Evolutionary conservation across 108 stramenopile genomes (phyloP).

Genomic region (Craspedostauros australis): DNA sequence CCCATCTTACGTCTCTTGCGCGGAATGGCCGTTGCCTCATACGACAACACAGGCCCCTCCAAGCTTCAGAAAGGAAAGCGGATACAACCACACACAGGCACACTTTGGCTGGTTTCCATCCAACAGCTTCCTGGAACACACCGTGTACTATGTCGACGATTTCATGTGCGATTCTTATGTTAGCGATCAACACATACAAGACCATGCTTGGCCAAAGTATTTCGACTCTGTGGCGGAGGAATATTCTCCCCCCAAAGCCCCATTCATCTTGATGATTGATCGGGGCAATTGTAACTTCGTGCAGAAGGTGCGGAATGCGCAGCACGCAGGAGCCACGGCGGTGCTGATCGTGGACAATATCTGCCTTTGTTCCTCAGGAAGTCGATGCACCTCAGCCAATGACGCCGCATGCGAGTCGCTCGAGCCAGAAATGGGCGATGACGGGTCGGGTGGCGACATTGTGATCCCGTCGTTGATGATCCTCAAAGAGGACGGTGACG

Average conservation of each 20-base stretch:
- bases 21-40: too few relatives aligned
- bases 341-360: constrained; percentile 88
- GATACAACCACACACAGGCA: constrained; percentile 88
- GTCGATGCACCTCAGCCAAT: constrained; percentile 9
- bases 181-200: too few relatives aligned
- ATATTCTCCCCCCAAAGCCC: constrained; percentile 59
- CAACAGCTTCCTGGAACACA: constrained; percentile 82
- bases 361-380: constrained; percentile 75
- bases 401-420: constrained; percentile 32
- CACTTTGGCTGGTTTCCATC: constrained; percentile 92
- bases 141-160: constrained; percentile 69
- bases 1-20: too few relatives aligned
- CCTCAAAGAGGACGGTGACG: constrained; percentile 84
- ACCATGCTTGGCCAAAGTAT: too few relatives aligned
- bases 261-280: constrained; percentile 91
- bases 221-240: too few relatives aligned
- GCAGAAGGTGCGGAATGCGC: constrained; percentile 80
- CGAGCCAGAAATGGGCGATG: constrained; percentile 97
- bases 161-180: constrained; percentile 61
- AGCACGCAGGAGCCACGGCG: constrained; percentile 84
- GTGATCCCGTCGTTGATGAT: constrained; percentile 83
- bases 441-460: constrained; percentile 90
- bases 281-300: constrained; percentile 94
- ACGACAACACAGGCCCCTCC: too few relatives aligned
- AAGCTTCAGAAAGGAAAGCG: constrained; percentile 49